Conservation (phyloP, 768 basidiomycete species). For the Leccinum rimulosum region DNA sequence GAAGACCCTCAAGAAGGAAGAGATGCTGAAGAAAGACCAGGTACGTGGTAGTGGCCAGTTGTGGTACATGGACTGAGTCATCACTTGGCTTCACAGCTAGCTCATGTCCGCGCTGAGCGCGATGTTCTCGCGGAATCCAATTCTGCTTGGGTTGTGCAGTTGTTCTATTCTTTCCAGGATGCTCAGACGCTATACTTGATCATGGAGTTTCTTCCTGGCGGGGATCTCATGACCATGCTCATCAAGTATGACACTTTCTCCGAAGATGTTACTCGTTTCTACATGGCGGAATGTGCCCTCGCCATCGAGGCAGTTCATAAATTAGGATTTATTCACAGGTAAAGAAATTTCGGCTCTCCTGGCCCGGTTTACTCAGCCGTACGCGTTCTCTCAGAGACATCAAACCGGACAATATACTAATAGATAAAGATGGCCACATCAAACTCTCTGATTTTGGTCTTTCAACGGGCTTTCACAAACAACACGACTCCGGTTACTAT, state of each 20-base stretch:
- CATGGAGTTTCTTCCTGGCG: constrained; percentile 99
- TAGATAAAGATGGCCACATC: constrained; percentile 93
- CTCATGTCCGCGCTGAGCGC: constrained; percentile 96
- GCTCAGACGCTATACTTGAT: constrained; percentile 88
- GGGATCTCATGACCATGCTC: constrained; percentile 99
- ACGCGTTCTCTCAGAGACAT: constrained; percentile 67
- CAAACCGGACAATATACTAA: constrained; percentile 94
- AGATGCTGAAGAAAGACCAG: constrained; percentile 99
- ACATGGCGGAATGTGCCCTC: constrained; percentile 97
- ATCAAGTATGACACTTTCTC: constrained; percentile 99
- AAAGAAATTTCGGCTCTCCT: neutral
- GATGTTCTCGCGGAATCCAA: constrained; percentile 96
- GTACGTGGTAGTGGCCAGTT: constrained; percentile 39
- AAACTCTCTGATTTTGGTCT: constrained; percentile 98
- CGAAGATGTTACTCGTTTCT: constrained; percentile 96
- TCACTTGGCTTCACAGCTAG: constrained; percentile 54
- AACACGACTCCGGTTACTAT: constrained; percentile 95
- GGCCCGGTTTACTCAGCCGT: neutral
- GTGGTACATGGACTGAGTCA: constrained; percentile 4
- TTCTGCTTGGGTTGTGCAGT: constrained; percentile 94
- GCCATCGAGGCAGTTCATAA: constrained; percentile 98
- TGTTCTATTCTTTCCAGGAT: constrained; percentile 99
- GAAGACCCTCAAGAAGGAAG: constrained; percentile 96
- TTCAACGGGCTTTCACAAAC: constrained; percentile 99
- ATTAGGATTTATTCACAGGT: constrained; percentile 98